Evolutionary conservation across 306 rosid species (phyloP), one percentile per base, ranked within the genome.

Genomic region (Prunus davidiana): DNA sequence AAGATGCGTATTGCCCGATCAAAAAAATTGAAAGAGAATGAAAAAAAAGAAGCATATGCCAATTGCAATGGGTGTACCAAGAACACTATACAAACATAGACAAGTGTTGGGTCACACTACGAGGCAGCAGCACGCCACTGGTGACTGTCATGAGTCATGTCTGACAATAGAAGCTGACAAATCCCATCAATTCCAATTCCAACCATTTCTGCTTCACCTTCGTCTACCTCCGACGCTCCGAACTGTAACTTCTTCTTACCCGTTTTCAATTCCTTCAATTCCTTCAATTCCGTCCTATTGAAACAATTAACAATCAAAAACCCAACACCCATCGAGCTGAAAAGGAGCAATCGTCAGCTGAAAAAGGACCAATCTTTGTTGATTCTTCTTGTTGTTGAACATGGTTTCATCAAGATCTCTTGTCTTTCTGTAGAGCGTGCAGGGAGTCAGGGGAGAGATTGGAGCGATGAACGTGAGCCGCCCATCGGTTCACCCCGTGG

Each of bases 401-500:
- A 60, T 60, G 64, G 38, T 12, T 60, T 25, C 19, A 25, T 25
- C 64, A 15, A 5, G 0, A 60, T 60, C 8, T 15, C 6, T 60
- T 60, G 25, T 10, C 16, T 60, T 14, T 60, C 20, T 62, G n/a
- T 62, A 62, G 67, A 62, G 67, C 19, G 34, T 38, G 43, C 2
- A 38, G 43, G 43, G 43, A n/a, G 30, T 43, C 57, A 20, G 11
- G 1, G 22, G 52, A 6, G 67, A 30, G 46, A 46, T 15, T 61
- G 27, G 12, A 7, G 64, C 13, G 24, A 80, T 84, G 87, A 73
- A 78, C 74, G 65, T 77, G 16, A 84, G 88, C 83, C 85, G 88
- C 22, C 85, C 88, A 6, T 70, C 78, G 51, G 88, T 84, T 55
- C 88, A 84, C 73, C 85, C 85, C 18, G 83, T 81, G 76, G 88